These are phyloP conservation scores for Groenewaldozyma sp. DNA, from an alignment of 1,139 yeast species.

Conservation along the genomic window DNA sequence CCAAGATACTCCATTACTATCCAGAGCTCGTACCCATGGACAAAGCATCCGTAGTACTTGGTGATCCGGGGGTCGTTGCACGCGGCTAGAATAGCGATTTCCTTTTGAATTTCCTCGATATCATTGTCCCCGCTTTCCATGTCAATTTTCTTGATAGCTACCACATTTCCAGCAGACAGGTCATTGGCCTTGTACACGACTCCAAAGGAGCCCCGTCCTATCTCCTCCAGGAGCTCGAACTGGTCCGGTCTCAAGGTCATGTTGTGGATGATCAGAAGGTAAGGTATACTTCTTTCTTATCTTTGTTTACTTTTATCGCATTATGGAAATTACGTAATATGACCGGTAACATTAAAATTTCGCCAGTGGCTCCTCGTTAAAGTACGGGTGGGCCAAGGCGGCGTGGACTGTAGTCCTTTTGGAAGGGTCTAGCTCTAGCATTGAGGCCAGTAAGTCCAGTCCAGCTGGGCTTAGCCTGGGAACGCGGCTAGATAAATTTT, in stretches of 20 bases:
- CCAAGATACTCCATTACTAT: constrained; percentile 69
- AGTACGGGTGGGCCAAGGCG: constrained; percentile 60
- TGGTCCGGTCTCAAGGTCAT: constrained; percentile 37
- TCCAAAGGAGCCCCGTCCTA: constrained; percentile 86
- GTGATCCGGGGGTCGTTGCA: constrained; percentile 68
- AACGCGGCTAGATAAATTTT: constrained; percentile 7
- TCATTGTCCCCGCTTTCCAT: constrained; percentile 70
- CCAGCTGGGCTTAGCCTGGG: constrained; percentile 42
- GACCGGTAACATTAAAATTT: constrained; percentile 25
- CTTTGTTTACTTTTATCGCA: too few species aligned
- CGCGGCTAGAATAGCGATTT: constrained; percentile 65
- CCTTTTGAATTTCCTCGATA: constrained; percentile 69
- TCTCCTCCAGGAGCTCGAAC: constrained; percentile 59
- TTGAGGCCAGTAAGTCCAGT: constrained; percentile 50
- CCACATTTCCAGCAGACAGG: constrained; percentile 21
- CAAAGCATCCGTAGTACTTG: constrained; percentile 70
- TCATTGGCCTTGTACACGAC: constrained; percentile 71
- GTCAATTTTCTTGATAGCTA: constrained; percentile 42
- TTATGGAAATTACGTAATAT: neutral
- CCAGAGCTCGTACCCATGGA: constrained; percentile 72
- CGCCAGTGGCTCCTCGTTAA: constrained; percentile 58
- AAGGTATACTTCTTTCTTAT: too few species aligned
- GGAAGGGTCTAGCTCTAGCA: constrained; percentile 59
- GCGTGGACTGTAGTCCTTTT: constrained; percentile 50
- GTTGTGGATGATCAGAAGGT: constrained; percentile 11